Evolutionary conservation across 2,329 filamentous ascomycete genomes (phyloP), one percentile per base, ranked within the genome.

Genomic region (Beauveria caledonica): DNA sequence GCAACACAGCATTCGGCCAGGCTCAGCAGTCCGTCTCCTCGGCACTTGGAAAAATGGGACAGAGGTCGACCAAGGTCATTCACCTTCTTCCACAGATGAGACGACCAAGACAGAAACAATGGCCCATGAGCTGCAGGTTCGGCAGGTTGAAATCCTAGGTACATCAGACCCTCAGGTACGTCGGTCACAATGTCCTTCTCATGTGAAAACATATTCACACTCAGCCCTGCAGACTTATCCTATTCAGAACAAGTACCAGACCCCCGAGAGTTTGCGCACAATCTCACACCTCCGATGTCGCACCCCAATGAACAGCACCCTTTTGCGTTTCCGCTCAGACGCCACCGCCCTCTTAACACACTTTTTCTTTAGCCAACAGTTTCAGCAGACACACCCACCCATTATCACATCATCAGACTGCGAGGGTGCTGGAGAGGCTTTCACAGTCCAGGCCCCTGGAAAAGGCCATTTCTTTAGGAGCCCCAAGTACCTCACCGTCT

Each of bases 331-430:
- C 63, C 86, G 94, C 64, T 97, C 93, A 33, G 86, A 92, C 65
- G 82, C 87, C 66, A 88, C 92, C 64, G 83, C 86, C 53, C 81
- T 86, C 51, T 73, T 96, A 48, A 89, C 85, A 58, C 82, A 81
- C 51, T 93, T 92, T 74, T 97, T 97, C 74, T 80, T 82, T 51
- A 75, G 78, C 27, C 81, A 85, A 62, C 80, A 85, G 60, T 93
- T 90, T 68, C 81, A 90, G 62, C 89, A 97, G 74, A 90, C 90
- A 8, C 93, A 97, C 66, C 90, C 94, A 4, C 94, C 94, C 5
- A 86, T 97, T 68, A 90, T 99, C 68, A 97, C 94, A 1, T 97
- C 93, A 0, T 96, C 93, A 0, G 94, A 99, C 69, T 99, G 94
- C 69, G 94, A 99, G 76, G 94, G 94, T 4, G 94, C 92, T 2